These are phyloP conservation scores for Triticum monococcum DNA, from an alignment of 176 grass and related monocot genomes.

Conservation along the genomic window DNA sequence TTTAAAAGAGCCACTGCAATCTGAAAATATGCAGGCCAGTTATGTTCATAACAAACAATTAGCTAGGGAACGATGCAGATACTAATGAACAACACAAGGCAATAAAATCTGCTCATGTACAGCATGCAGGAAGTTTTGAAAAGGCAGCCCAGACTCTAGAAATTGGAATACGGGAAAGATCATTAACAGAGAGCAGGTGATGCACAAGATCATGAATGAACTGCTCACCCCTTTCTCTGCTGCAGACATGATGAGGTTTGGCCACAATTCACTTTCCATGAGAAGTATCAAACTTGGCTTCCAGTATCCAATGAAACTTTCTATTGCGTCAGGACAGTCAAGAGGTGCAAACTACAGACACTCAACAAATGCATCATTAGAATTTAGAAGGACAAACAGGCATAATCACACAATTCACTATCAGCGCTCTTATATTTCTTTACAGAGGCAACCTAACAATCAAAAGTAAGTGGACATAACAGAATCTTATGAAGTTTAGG, in stretches of 20 bases:
- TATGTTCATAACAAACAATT: background rate
- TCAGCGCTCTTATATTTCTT: too few relatives aligned
- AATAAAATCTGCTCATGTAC: background rate
- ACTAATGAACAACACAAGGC: background rate
- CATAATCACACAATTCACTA: background rate
- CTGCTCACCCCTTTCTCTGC: slow-evolving; percentile 64
- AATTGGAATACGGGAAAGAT: slow-evolving; percentile 11
- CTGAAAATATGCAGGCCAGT: slow-evolving; percentile 47
- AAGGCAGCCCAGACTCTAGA: slow-evolving; percentile 15
- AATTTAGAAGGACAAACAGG: background rate
- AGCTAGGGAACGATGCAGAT: background rate
- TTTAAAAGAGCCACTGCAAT: slow-evolving; percentile 84
- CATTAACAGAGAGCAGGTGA: background rate
- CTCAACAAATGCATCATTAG: background rate
- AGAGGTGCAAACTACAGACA: slow-evolving; percentile 71
- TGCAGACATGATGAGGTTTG: slow-evolving; percentile 85
- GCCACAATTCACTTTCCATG: slow-evolving; percentile 97
- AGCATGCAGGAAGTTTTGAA: background rate
- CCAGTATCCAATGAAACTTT: slow-evolving; percentile 79
- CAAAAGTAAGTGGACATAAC: background rate
- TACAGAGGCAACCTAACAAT: background rate
- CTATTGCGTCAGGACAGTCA: slow-evolving; percentile 61
- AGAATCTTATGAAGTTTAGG: background rate
- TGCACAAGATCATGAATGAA: slow-evolving; percentile 14
- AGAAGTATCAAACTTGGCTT: slow-evolving; percentile 69